Conservation (phyloP, 176 grass and related monocot genomes). For the Bromus sterilis region DNA sequence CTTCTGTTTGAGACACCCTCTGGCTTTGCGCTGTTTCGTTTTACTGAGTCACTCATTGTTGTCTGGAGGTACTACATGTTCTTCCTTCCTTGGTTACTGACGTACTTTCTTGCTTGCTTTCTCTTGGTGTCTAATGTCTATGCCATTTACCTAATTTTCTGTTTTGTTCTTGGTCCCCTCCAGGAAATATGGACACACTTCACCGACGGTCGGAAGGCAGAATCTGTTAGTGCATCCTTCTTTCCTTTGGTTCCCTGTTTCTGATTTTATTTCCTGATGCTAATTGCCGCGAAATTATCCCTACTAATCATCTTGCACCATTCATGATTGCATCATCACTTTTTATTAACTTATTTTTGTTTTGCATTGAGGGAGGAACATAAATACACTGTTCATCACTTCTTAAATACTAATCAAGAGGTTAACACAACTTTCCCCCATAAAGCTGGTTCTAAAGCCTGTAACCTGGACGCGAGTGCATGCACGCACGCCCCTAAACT, state of each 20-base stretch:
- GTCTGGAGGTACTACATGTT: no score
- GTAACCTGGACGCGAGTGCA: no score
- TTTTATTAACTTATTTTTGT: not conserved
- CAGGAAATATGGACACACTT: not conserved
- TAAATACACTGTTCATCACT: not conserved
- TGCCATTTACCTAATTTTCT: not conserved
- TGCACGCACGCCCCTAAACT: no score
- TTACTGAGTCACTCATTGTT: no score
- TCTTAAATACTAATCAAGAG: no score
- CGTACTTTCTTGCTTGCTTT: not conserved
- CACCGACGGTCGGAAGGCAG: not conserved
- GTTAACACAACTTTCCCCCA: no score
- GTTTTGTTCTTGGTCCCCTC: not conserved
- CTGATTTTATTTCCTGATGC: not conserved
- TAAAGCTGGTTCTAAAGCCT: no score
- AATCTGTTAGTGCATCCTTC: not conserved
- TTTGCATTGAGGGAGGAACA: not conserved
- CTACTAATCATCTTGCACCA: not conserved
- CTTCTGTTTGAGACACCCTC: no score
- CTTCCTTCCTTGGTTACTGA: not conserved
- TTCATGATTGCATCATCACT: not conserved
- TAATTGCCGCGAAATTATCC: not conserved
- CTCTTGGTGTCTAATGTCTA: not conserved
- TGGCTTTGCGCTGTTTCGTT: no score
- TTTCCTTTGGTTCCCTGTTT: not conserved